phyloP scores from a whole-genome alignment of 2,329 filamentous ascomycete genomes.

The Coniochaeta prunicola region DNA sequence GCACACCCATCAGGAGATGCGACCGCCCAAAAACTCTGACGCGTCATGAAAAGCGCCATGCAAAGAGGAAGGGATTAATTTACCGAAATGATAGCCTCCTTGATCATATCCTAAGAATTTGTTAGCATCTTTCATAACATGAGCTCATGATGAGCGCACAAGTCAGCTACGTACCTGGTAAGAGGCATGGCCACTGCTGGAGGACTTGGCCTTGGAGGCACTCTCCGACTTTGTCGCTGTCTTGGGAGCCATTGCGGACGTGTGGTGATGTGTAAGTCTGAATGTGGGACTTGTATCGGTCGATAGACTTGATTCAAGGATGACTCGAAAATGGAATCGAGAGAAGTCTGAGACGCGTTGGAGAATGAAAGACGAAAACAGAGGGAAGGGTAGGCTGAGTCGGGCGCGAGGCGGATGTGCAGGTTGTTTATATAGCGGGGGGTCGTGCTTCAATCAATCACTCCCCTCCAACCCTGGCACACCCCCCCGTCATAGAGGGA shows the following conservation, averaged over 20 bases:
- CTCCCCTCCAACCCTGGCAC: not conserved
- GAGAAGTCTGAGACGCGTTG: constrained; percentile 10
- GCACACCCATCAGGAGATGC: not conserved
- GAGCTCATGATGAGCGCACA: not conserved
- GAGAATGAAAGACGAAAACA: constrained; percentile 28
- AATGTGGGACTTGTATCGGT: constrained; percentile 8
- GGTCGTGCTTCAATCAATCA: constrained; percentile 14
- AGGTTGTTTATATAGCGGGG: constrained; percentile 51
- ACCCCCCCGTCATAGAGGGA: not conserved
- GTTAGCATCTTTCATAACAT: constrained; percentile 26
- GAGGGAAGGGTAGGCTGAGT: constrained; percentile 32
- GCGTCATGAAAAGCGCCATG: constrained; percentile 26
- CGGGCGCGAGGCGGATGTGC: constrained; percentile 46
- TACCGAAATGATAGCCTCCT: constrained; percentile 55
- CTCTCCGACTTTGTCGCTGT: constrained; percentile 43
- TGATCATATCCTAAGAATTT: constrained; percentile 51
- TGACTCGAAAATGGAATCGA: constrained; percentile 10
- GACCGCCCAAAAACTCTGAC: constrained; percentile 4
- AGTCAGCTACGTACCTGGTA: constrained; percentile 45
- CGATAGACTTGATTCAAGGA: constrained; percentile 10
- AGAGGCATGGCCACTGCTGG: constrained; percentile 39
- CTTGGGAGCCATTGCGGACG: constrained; percentile 51
- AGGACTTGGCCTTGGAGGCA: constrained; percentile 41
- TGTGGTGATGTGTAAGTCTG: constrained; percentile 10
- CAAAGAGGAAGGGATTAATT: constrained; percentile 27